A percentile compares a stretch with the other conserved stretches of the same genome.
These are phyloP conservation scores for Quercus parvula DNA, from an alignment of 306 rosid species.

Conservation along the genomic window DNA sequence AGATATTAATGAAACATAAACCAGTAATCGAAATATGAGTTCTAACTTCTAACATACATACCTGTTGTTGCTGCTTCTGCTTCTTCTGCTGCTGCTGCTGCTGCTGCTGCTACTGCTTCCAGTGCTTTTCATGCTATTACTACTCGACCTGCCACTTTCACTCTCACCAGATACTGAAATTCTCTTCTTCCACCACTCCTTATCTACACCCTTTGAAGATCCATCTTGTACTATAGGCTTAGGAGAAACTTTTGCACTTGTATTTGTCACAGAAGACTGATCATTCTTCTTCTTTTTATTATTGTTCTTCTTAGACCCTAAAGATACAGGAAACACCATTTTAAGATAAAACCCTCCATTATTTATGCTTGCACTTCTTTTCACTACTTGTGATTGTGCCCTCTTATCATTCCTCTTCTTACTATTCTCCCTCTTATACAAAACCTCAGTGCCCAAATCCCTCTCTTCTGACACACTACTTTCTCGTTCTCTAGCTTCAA, in stretches of 20 bases:
- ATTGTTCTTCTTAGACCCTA: constrained; percentile 37
- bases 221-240: constrained; percentile 43
- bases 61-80: constrained; percentile 55
- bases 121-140: constrained; percentile 62
- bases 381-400: constrained; percentile 5
- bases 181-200: constrained; percentile 85
- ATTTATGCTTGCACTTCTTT: constrained; percentile 37
- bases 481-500: background rate
- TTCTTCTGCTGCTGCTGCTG: constrained; percentile 20
- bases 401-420: constrained; percentile 24
- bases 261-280: constrained; percentile 16
- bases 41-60: constrained; percentile 5
- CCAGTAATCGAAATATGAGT: background rate
- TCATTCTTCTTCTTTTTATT: constrained; percentile 22
- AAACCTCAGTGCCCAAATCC: constrained; percentile 8
- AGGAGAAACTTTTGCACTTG: constrained; percentile 53
- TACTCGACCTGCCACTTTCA: constrained; percentile 57
- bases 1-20: background rate
- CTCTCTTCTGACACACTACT: constrained; percentile 14
- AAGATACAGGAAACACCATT: constrained; percentile 57
- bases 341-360: constrained; percentile 72
- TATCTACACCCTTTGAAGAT: constrained; percentile 38
- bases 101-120: constrained; percentile 50
- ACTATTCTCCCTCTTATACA: constrained; percentile 10
- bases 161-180: constrained; percentile 31